Percentiles rank a stretch among this genome's conserved stretches.
phyloP scores from a whole-genome alignment of 2,329 filamentous ascomycete genomes.

The Teratosphaeria viscida region DNA sequence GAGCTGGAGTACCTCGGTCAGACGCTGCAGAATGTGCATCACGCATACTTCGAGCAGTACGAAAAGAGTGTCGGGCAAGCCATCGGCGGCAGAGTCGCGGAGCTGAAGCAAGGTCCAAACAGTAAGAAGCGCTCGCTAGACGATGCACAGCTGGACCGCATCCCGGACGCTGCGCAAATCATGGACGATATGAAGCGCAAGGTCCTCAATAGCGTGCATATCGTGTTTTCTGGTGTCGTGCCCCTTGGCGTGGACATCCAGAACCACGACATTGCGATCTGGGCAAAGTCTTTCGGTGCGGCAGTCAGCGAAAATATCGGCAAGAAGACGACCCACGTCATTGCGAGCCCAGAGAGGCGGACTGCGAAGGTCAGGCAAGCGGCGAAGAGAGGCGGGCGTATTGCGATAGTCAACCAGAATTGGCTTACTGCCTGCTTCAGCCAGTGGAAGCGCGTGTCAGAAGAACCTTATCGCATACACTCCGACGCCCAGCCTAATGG shows the following conservation, averaged over 20 bases:
- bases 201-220: conserved; percentile 62
- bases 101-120: conserved; percentile 40
- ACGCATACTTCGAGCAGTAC: conserved; percentile 73
- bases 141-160: conserved; percentile 41
- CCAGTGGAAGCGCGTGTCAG: conserved; percentile 71
- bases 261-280: conserved; percentile 72
- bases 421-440: conserved; percentile 82
- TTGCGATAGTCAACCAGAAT: conserved; percentile 84
- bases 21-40: conserved; percentile 66
- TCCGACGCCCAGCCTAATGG: conserved; percentile 43
- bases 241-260: conserved; percentile 65
- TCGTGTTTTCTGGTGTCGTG: conserved; percentile 86
- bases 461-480: conserved; percentile 68
- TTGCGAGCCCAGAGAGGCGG: conserved; percentile 59
- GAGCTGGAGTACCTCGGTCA: conserved; percentile 70
- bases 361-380: conserved; percentile 89
- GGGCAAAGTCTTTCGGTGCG: conserved; percentile 79
- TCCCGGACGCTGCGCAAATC: conserved; percentile 80
- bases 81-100: conserved; percentile 36
- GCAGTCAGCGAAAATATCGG: conserved; percentile 50
- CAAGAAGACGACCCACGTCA: conserved; percentile 54
- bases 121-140: conserved; percentile 39
- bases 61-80: conserved; percentile 41
- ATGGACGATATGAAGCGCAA: conserved; percentile 70
- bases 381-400: conserved; percentile 56